These are phyloP conservation scores for Mucuna pruriens DNA, from an alignment of 306 rosid species.

Conservation along the genomic window DNA sequence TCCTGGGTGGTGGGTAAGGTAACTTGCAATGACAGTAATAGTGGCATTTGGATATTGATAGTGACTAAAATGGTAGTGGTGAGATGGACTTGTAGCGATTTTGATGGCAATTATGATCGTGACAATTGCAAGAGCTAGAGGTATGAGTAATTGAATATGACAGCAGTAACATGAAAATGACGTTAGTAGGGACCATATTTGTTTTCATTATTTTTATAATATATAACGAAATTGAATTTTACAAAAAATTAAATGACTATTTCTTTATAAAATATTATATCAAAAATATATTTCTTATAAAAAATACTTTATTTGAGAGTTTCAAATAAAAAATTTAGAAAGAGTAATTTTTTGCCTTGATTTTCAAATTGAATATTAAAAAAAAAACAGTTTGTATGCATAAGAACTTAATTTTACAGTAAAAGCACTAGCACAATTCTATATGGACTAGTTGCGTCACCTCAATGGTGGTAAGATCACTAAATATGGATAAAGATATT, in stretches of 20 bases:
- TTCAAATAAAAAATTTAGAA: background rate
- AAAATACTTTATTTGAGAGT: background rate
- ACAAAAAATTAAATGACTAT: background rate
- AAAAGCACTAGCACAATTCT: background rate
- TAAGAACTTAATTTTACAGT: background rate
- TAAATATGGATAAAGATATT: background rate
- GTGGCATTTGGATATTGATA: background rate
- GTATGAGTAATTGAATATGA: background rate
- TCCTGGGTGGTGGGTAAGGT: slow-evolving; percentile 6
- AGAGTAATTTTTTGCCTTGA: background rate
- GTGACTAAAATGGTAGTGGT: background rate
- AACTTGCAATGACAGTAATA: background rate
- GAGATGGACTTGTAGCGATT: background rate
- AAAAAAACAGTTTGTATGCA: background rate
- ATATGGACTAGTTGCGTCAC: background rate
- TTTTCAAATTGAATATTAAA: background rate
- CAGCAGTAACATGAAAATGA: background rate
- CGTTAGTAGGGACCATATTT: background rate
- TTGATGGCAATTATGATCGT: background rate
- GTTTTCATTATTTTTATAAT: background rate
- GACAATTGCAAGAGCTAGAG: background rate
- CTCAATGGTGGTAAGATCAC: background rate
- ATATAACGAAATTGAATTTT: background rate
- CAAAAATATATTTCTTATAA: background rate
- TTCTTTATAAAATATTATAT: background rate